Base-by-base conservation (phyloP, 2,329 filamentous ascomycete species). In the Sarocladium oryzae region DNA sequence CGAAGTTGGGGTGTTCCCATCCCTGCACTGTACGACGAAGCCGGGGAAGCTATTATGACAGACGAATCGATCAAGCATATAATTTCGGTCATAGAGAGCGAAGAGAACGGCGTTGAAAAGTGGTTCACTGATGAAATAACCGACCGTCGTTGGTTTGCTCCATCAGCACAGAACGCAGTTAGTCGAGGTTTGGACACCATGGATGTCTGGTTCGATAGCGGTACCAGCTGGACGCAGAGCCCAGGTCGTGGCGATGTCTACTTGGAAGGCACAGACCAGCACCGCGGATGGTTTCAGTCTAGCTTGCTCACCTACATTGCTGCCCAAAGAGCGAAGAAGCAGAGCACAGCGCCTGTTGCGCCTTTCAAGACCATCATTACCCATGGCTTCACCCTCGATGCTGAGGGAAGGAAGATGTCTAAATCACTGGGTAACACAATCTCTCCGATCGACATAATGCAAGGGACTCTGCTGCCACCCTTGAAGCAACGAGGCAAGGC, bases 191-290 rank as follows among this genome's bases (percentile, higher is more conserved):
- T 76, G 38, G 93, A 99, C 62, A 99, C 93, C 0, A 99, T 99
- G 93, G 93, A 99, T 66, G 93, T 99, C 9, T 99, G 93, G 93
- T 99, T 99, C 60, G 93, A 99, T 66, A 97, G 93, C 57, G 93
- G 93, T 5, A 96, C 88, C 48, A 96, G 89, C 62, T 99, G 93
- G 93, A 86, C 76, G 3, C 76, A 81, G 62, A 74, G 71, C 24
- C 59, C 66, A 8, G 62, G 65, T 24, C 84, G 65, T 21, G 89
- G 89, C 1, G 90, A 99, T 64, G 79, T 97, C 21, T 97, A 95
- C 63, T 78, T 97, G 2, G 93, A 99, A 70, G 93, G 93, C 28
- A 88, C 86, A 3, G 93, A 99, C 66, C 93, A 99, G 66, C 93
- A 99, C 67, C 86, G 93, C 35, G 93, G 93, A 26, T 99, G 93